These are phyloP conservation scores for Ceratocystis cubensis DNA, from an alignment of 2,329 filamentous ascomycete species.

Conservation along the genomic window DNA sequence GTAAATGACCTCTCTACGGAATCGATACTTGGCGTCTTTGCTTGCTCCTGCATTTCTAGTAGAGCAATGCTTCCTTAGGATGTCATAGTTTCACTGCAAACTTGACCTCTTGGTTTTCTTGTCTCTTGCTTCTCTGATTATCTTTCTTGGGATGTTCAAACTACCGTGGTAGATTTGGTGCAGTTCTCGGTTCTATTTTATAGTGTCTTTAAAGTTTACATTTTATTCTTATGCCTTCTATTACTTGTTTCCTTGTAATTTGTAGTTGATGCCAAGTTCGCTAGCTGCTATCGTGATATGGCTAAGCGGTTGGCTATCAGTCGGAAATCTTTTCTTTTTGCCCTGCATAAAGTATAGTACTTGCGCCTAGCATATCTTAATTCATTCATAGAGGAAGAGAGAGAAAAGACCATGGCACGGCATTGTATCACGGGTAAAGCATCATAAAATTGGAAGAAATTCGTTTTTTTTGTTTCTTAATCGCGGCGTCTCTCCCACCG, in stretches of 20 bases:
- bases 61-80: not conserved
- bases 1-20: conserved; percentile 28
- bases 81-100: not conserved
- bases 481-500: conserved; percentile 15
- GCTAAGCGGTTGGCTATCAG: too few relatives aligned
- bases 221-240: not conserved
- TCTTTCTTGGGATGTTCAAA: not conserved
- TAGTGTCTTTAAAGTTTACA: conserved; percentile 3
- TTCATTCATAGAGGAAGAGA: not conserved
- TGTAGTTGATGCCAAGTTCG: not conserved
- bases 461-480: conserved; percentile 2
- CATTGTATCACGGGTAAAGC: not conserved
- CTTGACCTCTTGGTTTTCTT: not conserved
- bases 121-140: not conserved
- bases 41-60: too few relatives aligned
- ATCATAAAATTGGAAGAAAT: not conserved
- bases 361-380: too few relatives aligned
- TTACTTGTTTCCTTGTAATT: not conserved
- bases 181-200: not conserved
- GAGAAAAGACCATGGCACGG: not conserved
- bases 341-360: too few relatives aligned
- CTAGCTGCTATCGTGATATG: not conserved
- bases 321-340: too few relatives aligned
- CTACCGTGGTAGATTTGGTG: not conserved
- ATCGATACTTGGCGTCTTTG: not conserved